A percentile compares a stretch with the other conserved stretches of the same genome.
These are phyloP conservation scores for Fremontodendron californicum DNA, from an alignment of 345 rosid genomes.

Conservation along the genomic window DNA sequence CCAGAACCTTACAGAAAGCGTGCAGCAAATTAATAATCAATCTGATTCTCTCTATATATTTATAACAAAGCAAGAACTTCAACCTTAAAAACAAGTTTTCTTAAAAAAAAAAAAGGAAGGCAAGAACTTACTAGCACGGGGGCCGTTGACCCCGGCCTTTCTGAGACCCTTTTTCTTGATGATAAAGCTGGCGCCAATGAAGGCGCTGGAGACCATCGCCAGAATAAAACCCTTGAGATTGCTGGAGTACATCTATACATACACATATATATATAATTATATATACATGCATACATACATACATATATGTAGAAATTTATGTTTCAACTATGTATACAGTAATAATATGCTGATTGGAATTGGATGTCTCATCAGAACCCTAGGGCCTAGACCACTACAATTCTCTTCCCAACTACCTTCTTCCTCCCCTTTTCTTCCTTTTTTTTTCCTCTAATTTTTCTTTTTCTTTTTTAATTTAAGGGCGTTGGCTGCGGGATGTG, in stretches of 20 bases:
- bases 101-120: background rate
- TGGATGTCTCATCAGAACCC: conserved; percentile 1
- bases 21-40: background rate
- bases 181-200: conserved; percentile 81
- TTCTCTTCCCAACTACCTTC: background rate
- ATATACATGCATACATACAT: too few species aligned
- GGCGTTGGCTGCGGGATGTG: background rate
- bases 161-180: conserved; percentile 80
- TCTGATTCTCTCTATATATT: background rate
- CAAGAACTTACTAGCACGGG: conserved; percentile 52
- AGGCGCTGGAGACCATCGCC: conserved; percentile 69
- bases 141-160: conserved; percentile 55
- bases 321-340: background rate
- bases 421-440: background rate
- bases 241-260: conserved; percentile 60
- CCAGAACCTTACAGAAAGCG: conserved; percentile 45
- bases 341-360: too few species aligned
- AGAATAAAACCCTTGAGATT: conserved; percentile 61
- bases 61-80: background rate
- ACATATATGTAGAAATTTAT: background rate
- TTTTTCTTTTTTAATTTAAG: background rate
- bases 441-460: background rate
- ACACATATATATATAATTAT: background rate
- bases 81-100: too few species aligned
- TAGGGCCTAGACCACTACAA: conserved; percentile 2